Evolutionary conservation across 768 basidiomycete genomes (phyloP).

Genomic region (Suillus sp.): DNA sequence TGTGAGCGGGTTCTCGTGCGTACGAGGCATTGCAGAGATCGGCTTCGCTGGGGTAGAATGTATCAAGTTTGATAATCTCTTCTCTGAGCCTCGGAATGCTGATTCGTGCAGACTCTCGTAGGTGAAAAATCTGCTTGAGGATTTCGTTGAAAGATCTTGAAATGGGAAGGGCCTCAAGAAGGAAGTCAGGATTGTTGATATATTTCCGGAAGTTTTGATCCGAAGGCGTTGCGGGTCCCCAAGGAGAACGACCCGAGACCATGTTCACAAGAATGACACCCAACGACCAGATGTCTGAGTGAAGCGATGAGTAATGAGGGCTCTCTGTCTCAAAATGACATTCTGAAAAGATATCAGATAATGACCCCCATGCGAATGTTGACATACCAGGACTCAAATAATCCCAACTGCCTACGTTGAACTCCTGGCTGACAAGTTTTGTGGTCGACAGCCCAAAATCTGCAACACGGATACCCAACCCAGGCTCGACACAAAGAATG

Average conservation of each 20-base stretch:
- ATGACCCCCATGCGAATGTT: neutral
- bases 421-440: conserved; percentile 46
- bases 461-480: conserved; percentile 58
- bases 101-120: conserved; percentile 63
- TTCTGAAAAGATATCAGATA: conserved; percentile 41
- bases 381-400: conserved; percentile 74
- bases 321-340: conserved; percentile 47
- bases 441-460: conserved; percentile 78
- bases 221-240: conserved; percentile 65
- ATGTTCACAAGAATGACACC: conserved; percentile 85
- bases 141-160: conserved; percentile 64
- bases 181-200: conserved; percentile 61
- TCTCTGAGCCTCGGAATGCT: conserved; percentile 58
- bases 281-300: conserved; percentile 67
- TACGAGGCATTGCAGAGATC: conserved; percentile 41
- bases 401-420: conserved; percentile 59
- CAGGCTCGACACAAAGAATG: conserved; percentile 59
- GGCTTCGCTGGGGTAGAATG: conserved; percentile 60
- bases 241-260: conserved; percentile 70
- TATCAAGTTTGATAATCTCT: conserved; percentile 56
- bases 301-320: conserved; percentile 20
- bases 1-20: neutral
- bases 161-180: conserved; percentile 76
- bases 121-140: conserved; percentile 68
- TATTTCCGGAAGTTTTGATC: conserved; percentile 72